Evolutionary conservation across 371 early-diverging fungal species (phyloP), one percentile per base, ranked within the genome.

Genomic region (Phascolomyces articulosus): DNA sequence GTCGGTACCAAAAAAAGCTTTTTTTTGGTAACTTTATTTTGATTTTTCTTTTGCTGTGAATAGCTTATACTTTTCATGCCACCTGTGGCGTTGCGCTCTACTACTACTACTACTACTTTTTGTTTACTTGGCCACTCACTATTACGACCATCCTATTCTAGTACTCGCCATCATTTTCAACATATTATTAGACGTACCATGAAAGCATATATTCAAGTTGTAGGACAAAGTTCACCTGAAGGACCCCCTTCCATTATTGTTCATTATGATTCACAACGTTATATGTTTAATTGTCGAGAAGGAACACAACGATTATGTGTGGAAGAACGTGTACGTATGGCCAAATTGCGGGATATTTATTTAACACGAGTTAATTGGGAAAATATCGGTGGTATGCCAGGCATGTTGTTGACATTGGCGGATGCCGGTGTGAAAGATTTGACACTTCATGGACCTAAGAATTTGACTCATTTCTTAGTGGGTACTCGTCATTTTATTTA

Each of bases 251-350:
- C 92, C 26, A 72, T 97, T 18, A 69, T 96, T 63, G 73, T 95
- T 20, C 89, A 91, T 62, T 93, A 95, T 70, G 93, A 94, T 63
- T 68, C 79, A 15, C 87, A 89, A 47, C 87, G 95, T 11, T 97
- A 97, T 68, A 77, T 98, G 69, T 93, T 98, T 85, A 97, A 97
- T 78, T 96, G 96, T 74, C 87, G 94, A 48, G 98, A 98, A 72
- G 96, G 96, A 9, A 91, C 91, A 0, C 98, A 98, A 77, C 85
- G 98, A 24, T 72, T 95, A 18, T 89, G 89, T 69, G 78, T 88
- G 58, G 92, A 97, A 74, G 88, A 94, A 60, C 87, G 84, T 59
- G 73, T 90, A 28, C 83, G 87, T 18, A 69, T 93, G 51, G 67
- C 81, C 28, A 93, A 92, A 72, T 60, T 93, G 28, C 79, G 86